Evolutionary conservation across 2,329 filamentous ascomycete genomes (phyloP).

Genomic region (Cordyceps tenuipes): DNA sequence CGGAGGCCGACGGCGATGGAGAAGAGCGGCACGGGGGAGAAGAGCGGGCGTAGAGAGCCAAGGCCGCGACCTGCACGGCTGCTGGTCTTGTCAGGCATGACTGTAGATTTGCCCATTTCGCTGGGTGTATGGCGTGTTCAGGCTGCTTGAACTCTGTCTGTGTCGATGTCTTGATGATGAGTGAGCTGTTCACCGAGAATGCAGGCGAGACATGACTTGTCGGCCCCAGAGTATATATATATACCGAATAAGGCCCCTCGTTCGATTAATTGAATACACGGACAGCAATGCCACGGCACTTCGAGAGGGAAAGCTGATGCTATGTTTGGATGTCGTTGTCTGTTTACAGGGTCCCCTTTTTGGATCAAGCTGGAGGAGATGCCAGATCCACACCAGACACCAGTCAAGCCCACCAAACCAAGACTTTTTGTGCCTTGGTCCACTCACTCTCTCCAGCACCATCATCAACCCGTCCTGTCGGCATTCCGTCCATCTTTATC

Average conservation of each 20-base stretch:
- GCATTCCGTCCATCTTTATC: background rate
- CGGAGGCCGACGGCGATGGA: constrained; percentile 56
- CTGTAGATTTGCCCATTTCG: background rate
- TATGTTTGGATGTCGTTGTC: background rate
- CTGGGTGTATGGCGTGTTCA: background rate
- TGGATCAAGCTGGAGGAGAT: background rate
- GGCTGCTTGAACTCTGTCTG: background rate
- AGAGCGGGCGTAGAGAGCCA: constrained; percentile 17
- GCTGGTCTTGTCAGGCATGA: background rate
- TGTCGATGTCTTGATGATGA: background rate
- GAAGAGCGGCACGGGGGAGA: constrained; percentile 42
- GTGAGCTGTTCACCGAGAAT: background rate
- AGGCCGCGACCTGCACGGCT: constrained; percentile 2
- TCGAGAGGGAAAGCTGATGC: background rate
- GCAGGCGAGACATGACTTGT: background rate
- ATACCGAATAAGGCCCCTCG: background rate
- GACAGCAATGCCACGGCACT: background rate
- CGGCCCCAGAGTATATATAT: background rate
- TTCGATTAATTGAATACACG: background rate
- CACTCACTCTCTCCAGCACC: background rate
- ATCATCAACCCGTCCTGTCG: background rate
- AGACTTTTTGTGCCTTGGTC: constrained; percentile 1
- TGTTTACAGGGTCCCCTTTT: constrained; percentile 4
- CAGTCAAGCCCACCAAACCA: background rate
- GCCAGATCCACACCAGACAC: constrained; percentile 5